Evolutionary conservation across 805 yeast genomes (phyloP).

Genomic region (Wickerhamomyces strasburgensis): DNA sequence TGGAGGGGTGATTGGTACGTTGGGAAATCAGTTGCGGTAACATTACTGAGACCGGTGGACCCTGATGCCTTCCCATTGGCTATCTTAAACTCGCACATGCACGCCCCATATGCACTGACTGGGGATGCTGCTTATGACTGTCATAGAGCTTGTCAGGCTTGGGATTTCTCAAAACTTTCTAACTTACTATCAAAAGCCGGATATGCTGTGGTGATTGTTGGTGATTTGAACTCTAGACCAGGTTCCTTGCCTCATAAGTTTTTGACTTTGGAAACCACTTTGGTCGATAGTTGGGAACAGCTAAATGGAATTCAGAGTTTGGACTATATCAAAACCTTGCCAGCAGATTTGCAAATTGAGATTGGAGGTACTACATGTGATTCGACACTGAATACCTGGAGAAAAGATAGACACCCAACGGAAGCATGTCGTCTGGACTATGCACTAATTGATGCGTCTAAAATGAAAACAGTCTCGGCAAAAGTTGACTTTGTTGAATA

Average conservation of each 20-base stretch:
- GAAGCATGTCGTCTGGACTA: constrained; percentile 79
- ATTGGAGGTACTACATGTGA: constrained; percentile 89
- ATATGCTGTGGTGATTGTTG: constrained; percentile 82
- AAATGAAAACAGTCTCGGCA: constrained; percentile 54
- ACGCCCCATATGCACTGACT: constrained; percentile 80
- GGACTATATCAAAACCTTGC: constrained; percentile 38
- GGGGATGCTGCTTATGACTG: constrained; percentile 91
- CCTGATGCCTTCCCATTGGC: constrained; percentile 57
- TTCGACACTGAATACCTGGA: constrained; percentile 82
- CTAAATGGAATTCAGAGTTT: constrained; percentile 46
- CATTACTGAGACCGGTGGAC: constrained; percentile 51
- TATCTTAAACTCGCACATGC: constrained; percentile 88
- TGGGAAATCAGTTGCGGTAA: constrained; percentile 82
- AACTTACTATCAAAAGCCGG: constrained; percentile 63
- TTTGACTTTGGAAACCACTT: constrained; percentile 60
- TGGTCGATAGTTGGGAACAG: constrained; percentile 80
- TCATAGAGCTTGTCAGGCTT: constrained; percentile 92
- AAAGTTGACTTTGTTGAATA: constrained; percentile 69
- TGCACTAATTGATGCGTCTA: constrained; percentile 63
- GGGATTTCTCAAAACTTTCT: constrained; percentile 80
- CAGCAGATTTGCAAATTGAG: constrained; percentile 57
- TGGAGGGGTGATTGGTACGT: constrained; percentile 97
- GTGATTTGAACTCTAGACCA: constrained; percentile 88
- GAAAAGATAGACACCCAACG: constrained; percentile 35
- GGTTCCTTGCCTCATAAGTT: constrained; percentile 78